Evolutionary conservation across 2,329 filamentous ascomycete genomes (phyloP).

Genomic region (Stemphylium vesicarium): DNA sequence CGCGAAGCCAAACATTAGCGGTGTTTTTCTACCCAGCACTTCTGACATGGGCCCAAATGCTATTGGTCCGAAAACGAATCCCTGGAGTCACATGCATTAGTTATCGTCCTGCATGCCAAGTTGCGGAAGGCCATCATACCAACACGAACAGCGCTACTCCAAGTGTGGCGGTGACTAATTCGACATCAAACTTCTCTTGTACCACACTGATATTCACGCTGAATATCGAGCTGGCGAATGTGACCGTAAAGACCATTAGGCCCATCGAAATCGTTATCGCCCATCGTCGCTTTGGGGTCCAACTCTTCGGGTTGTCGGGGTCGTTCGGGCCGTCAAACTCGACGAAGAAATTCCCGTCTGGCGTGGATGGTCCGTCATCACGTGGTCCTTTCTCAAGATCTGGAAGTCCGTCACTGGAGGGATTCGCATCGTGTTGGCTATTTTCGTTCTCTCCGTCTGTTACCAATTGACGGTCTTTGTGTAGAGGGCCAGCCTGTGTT

Average conservation of each 20-base stretch:
- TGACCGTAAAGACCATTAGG: constrained; percentile 47
- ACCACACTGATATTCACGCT: constrained; percentile 65
- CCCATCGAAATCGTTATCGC: constrained; percentile 70
- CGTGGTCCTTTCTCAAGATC: constrained; percentile 17
- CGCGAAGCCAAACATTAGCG: constrained; percentile 41
- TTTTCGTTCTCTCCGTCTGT: not conserved
- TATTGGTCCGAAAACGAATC: constrained; percentile 57
- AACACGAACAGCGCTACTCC: constrained; percentile 58
- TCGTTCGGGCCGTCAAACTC: constrained; percentile 77
- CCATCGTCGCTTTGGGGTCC: constrained; percentile 71
- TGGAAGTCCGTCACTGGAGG: not conserved
- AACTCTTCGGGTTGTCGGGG: constrained; percentile 73
- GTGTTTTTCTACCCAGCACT: constrained; percentile 52
- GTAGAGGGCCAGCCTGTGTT: not conserved
- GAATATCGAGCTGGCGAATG: constrained; percentile 63
- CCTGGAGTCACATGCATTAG: constrained; percentile 36
- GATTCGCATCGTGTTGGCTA: constrained; percentile 10
- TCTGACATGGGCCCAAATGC: constrained; percentile 59
- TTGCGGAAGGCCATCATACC: constrained; percentile 19
- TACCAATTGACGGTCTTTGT: not conserved
- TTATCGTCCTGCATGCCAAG: not conserved
- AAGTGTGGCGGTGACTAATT: constrained; percentile 54
- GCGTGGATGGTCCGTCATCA: not conserved
- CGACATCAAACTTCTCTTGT: constrained; percentile 55
- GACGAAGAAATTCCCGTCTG: constrained; percentile 55